These are phyloP conservation scores for Botrytis aclada DNA, from an alignment of 2,329 filamentous ascomycete genomes.

Conservation along the genomic window DNA sequence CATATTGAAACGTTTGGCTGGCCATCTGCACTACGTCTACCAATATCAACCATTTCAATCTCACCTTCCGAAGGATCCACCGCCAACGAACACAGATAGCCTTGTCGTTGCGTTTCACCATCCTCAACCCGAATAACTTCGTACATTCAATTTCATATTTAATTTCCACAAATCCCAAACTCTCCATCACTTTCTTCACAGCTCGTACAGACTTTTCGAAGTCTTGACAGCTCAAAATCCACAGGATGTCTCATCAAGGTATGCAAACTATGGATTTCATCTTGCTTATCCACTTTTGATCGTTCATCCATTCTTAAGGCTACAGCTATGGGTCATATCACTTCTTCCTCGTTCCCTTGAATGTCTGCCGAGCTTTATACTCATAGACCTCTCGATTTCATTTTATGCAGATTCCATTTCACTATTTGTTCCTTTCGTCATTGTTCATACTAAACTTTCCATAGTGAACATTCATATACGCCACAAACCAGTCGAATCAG, in stretches of 20 bases:
- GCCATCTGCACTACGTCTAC: background rate
- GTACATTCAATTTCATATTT: background rate
- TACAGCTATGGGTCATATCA: background rate
- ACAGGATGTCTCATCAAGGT: conserved; percentile 18
- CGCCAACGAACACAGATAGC: conserved; percentile 6
- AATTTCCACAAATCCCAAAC: background rate
- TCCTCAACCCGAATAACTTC: background rate
- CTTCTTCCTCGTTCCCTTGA: background rate
- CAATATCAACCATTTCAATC: background rate
- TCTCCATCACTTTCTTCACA: background rate
- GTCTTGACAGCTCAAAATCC: background rate
- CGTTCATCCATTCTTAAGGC: background rate
- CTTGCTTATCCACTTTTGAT: background rate
- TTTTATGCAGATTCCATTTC: background rate
- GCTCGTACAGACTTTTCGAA: background rate
- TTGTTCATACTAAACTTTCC: conserved; percentile 17
- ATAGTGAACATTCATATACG: conserved; percentile 26
- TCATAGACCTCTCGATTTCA: background rate
- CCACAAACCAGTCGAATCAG: background rate
- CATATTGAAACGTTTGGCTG: background rate
- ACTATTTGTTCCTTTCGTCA: background rate
- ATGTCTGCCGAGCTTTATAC: background rate
- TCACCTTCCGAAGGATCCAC: background rate
- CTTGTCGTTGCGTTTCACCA: conserved; percentile 2
- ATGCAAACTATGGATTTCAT: conserved; percentile 2